Conservation (phyloP, 306 rosid species). For the Vachellia pachyceras region DNA sequence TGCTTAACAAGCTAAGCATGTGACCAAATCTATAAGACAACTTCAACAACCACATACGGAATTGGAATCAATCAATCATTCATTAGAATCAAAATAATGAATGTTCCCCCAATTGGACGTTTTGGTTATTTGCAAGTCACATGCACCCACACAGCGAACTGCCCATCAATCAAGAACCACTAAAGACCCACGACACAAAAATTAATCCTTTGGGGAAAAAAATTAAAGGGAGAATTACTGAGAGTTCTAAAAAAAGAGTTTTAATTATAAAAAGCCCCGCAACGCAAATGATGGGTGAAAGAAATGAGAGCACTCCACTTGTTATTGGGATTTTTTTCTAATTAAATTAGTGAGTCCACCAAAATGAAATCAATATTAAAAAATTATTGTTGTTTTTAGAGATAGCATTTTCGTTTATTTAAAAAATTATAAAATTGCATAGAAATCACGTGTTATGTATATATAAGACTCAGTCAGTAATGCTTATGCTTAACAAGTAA, state of each 20-base stretch:
- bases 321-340: no score
- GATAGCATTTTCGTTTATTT: neutral
- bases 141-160: neutral
- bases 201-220: neutral
- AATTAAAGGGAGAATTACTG: neutral
- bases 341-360: no score
- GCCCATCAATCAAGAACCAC: neutral
- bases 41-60: neutral
- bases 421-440: neutral
- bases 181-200: neutral
- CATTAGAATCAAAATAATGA: neutral
- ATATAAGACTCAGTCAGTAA: neutral
- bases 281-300: no score
- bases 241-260: no score
- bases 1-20: neutral
- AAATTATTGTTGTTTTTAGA: neutral
- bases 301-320: no score
- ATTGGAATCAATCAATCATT: neutral
- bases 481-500: neutral
- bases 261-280: no score
- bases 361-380: neutral
- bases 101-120: neutral
- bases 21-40: neutral
- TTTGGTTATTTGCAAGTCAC: conserved; percentile 1
- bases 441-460: neutral